Percentiles rank a stretch among this genome's conserved stretches.
Evolutionary conservation across 2,329 filamentous ascomycete species (phyloP).

Genomic region (Penicillium italicum): DNA sequence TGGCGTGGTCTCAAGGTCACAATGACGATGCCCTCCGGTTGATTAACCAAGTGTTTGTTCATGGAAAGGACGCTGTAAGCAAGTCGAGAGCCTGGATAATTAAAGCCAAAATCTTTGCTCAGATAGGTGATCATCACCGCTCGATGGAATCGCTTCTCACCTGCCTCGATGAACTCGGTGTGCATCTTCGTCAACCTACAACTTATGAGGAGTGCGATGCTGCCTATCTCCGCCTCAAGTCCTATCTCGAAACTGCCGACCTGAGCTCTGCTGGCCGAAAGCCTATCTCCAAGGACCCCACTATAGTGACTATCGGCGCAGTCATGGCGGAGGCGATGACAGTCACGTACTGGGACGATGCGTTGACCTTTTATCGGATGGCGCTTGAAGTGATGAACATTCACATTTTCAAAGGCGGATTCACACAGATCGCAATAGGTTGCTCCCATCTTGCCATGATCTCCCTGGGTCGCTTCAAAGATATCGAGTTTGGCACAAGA

Average conservation of each 20-base stretch:
- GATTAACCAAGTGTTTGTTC: conserved; percentile 65
- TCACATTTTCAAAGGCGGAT: conserved; percentile 53
- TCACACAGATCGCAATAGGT: conserved; percentile 56
- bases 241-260: conserved; percentile 58
- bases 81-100: conserved; percentile 82
- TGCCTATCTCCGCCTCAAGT: conserved; percentile 64
- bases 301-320: conserved; percentile 47
- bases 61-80: conserved; percentile 69
- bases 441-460: conserved; percentile 58
- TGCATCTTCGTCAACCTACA: conserved; percentile 62
- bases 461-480: conserved; percentile 55
- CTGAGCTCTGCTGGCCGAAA: conserved; percentile 38
- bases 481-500: conserved; percentile 52
- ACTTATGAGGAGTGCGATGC: conserved; percentile 74
- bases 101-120: conserved; percentile 72
- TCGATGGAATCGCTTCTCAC: conserved; percentile 68
- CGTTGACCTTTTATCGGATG: conserved; percentile 57
- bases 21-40: conserved; percentile 64
- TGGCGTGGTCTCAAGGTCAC: conserved; percentile 74
- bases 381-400: conserved; percentile 56
- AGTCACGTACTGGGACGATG: conserved; percentile 59
- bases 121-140: conserved; percentile 65
- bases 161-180: conserved; percentile 66
- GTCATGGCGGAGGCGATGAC: conserved; percentile 57
- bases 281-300: conserved; percentile 43